These are phyloP conservation scores for Euptelea pleiosperma DNA, from an alignment of 164 flowering plant genomes.

Conservation along the genomic window DNA sequence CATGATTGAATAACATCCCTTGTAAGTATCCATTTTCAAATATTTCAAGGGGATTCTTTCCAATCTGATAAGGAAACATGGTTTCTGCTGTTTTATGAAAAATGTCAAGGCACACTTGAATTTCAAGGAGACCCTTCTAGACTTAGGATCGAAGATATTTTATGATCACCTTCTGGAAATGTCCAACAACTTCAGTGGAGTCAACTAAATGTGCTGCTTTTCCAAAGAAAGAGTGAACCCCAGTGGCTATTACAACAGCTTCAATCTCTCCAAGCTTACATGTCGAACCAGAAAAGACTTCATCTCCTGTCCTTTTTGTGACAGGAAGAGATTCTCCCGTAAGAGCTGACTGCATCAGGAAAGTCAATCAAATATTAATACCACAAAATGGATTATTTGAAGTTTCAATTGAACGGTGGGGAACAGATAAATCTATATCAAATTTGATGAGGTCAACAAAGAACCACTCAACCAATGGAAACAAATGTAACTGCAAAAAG, in stretches of 20 bases:
- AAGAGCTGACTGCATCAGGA: slow-evolving; percentile 65
- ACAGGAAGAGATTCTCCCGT: slow-evolving; percentile 88
- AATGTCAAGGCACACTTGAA: not conserved
- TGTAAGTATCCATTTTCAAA: not conserved
- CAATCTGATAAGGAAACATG: too few species aligned
- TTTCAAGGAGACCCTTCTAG: not conserved
- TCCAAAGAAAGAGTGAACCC: slow-evolving; percentile 71
- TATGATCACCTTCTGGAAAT: slow-evolving; percentile 61
- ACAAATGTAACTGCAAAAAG: too few species aligned
- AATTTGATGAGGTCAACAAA: not conserved
- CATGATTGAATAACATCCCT: not conserved
- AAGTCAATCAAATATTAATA: slow-evolving; percentile 8
- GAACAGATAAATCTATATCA: too few species aligned
- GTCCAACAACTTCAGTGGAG: slow-evolving; percentile 70
- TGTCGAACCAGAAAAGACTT: slow-evolving; percentile 77
- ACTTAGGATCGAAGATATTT: not conserved
- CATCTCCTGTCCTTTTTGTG: slow-evolving; percentile 73
- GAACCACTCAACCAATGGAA: not conserved
- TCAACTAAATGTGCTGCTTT: slow-evolving; percentile 80
- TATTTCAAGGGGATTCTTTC: not conserved
- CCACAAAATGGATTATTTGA: not conserved
- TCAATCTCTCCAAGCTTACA: slow-evolving; percentile 85
- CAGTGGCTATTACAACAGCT: slow-evolving; percentile 83
- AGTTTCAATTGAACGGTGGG: not conserved
- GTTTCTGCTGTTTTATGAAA: not conserved